Conservation (phyloP, 2,329 filamentous ascomycete genomes). For the Exserohilum turcica region DNA sequence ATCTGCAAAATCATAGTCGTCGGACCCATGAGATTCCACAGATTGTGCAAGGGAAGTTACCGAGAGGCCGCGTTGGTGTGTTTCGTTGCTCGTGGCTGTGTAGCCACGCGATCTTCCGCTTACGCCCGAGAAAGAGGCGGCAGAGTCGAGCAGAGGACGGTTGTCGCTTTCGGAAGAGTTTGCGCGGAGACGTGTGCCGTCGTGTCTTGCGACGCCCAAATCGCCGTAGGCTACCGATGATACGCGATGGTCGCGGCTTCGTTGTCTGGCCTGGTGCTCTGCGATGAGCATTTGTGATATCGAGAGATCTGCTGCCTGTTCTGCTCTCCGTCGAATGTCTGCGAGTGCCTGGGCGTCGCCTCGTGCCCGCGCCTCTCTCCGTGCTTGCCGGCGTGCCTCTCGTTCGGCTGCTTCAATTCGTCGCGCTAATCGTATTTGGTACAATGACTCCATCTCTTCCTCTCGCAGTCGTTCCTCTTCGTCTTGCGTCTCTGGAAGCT, state of each 20-base stretch:
- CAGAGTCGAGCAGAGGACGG: slow-evolving; percentile 71
- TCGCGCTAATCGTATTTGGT: slow-evolving; percentile 82
- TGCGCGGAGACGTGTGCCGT: slow-evolving; percentile 75
- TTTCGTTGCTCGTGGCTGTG: slow-evolving; percentile 32
- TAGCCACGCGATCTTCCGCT: slow-evolving; percentile 31
- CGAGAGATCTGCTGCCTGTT: slow-evolving; percentile 48
- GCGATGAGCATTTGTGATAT: slow-evolving; percentile 56
- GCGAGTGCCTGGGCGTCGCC: slow-evolving; percentile 74
- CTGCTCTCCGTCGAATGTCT: slow-evolving; percentile 58
- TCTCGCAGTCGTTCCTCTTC: slow-evolving; percentile 80
- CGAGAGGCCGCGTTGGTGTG: slow-evolving; percentile 52
- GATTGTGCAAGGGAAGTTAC: slow-evolving; percentile 49
- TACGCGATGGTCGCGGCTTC: slow-evolving; percentile 68
- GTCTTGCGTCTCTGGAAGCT: slow-evolving; percentile 79
- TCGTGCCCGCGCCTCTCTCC: slow-evolving; percentile 72
- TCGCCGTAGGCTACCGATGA: slow-evolving; percentile 79
- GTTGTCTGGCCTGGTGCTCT: slow-evolving; percentile 60
- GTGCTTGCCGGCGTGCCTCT: slow-evolving; percentile 71
- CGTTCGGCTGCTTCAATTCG: slow-evolving; percentile 76
- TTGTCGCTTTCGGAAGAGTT: slow-evolving; percentile 76
- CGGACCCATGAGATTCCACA: slow-evolving; percentile 44
- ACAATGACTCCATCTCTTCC: slow-evolving; percentile 89
- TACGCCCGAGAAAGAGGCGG: slow-evolving; percentile 63
- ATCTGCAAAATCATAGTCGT: slow-evolving; percentile 43
- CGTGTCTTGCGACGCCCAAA: slow-evolving; percentile 75